Evolutionary conservation across 2,329 filamentous ascomycete genomes (phyloP).

Genomic region (Paracorniculantispora psalliotae): DNA sequence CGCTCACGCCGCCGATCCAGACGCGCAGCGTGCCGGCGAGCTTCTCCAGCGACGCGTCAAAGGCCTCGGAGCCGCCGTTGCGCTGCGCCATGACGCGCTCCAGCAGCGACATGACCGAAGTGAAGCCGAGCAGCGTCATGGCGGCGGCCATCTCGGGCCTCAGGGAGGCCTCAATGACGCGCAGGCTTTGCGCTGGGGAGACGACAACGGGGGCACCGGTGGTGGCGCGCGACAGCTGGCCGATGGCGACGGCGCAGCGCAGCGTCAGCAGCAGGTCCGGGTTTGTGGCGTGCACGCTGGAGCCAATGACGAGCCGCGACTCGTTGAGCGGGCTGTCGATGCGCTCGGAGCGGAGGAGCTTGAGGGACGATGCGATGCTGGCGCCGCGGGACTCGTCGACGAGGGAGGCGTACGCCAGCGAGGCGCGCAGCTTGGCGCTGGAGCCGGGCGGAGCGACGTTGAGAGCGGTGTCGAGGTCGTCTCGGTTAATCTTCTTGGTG

Average conservation of each 20-base stretch:
- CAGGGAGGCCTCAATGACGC: conserved; percentile 46
- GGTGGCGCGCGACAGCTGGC: conserved; percentile 47
- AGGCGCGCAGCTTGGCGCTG: conserved; percentile 57
- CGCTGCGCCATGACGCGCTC: conserved; percentile 45
- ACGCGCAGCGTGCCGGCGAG: conserved; percentile 54
- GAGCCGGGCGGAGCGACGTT: conserved; percentile 74
- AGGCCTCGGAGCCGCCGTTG: conserved; percentile 36
- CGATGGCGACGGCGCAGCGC: conserved; percentile 55
- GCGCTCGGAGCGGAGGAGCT: conserved; percentile 38
- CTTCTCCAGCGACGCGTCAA: conserved; percentile 49
- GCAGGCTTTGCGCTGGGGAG: conserved; percentile 37
- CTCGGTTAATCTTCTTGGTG: conserved; percentile 18
- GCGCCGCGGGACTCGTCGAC: conserved; percentile 48
- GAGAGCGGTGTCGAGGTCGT: conserved; percentile 63
- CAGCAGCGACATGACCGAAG: conserved; percentile 55
- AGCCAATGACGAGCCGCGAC: conserved; percentile 41
- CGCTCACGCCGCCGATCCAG: conserved; percentile 53
- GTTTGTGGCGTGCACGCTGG: conserved; percentile 36
- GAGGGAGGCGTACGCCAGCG: conserved; percentile 55
- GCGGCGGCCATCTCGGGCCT: conserved; percentile 35
- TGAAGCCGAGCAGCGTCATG: conserved; percentile 55
- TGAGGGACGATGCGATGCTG: conserved; percentile 52
- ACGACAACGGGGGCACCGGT: conserved; percentile 28
- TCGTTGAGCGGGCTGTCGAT: conserved; percentile 21
- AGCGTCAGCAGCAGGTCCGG: conserved; percentile 53